phyloP scores from a whole-genome alignment of 768 basidiomycete genomes.

The Dentipellis sp. region DNA sequence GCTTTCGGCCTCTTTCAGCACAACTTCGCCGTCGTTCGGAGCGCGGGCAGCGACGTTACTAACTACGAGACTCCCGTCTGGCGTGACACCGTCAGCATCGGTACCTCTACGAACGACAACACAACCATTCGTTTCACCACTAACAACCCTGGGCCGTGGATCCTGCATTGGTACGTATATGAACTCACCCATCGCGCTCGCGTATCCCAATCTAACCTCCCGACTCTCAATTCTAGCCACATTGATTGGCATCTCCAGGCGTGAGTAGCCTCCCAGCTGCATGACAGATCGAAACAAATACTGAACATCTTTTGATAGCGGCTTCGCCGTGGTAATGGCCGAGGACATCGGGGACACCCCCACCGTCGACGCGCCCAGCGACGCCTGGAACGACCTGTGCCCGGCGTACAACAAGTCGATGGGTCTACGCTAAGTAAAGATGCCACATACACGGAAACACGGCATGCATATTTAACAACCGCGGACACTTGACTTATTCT shows the following conservation, averaged over 20 bases:
- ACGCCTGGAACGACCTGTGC: slow-evolving; percentile 1
- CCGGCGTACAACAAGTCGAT: neutral
- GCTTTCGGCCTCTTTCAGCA: slow-evolving; percentile 1
- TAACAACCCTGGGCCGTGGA: neutral
- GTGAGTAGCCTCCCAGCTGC: neutral
- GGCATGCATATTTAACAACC: too few relatives aligned
- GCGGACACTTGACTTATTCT: too few relatives aligned
- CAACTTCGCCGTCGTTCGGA: slow-evolving; percentile 6
- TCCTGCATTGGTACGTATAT: neutral
- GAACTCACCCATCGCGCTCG: neutral
- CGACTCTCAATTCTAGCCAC: neutral
- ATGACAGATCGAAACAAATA: neutral
- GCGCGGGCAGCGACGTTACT: neutral
- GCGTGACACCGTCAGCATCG: slow-evolving; percentile 23
- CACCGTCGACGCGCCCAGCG: neutral
- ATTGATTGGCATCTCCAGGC: slow-evolving; percentile 2
- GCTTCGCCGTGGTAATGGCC: slow-evolving; percentile 1
- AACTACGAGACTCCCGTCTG: slow-evolving; percentile 29
- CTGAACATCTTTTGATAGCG: neutral
- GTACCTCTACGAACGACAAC: neutral
- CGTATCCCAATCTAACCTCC: neutral
- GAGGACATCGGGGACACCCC: neutral
- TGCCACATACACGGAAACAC: too few relatives aligned
- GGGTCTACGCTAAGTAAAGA: too few relatives aligned
- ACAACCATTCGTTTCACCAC: slow-evolving; percentile 4